Base-by-base conservation (phyloP, 768 basidiomycete genomes). In the Tulasnella sp. region DNA sequence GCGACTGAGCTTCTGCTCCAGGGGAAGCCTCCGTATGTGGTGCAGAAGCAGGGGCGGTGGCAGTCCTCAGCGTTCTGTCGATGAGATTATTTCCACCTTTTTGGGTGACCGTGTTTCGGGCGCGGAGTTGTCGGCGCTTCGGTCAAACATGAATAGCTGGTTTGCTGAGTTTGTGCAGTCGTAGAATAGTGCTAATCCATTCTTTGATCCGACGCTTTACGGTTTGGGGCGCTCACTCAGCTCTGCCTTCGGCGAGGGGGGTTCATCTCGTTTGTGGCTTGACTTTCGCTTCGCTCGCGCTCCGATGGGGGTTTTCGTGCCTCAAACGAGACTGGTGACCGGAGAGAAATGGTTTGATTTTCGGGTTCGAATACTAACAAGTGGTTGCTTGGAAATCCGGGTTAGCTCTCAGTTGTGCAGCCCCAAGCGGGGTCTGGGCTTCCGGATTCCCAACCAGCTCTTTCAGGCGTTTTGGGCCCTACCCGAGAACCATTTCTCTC, bases 11-110 rank as follows among this genome's bases (percentile, higher is more conserved):
- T 81, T 12, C 42, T 82, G 9, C 48, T 80, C 41, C 75, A 34
- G 1, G 79, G 83, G 8, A 58, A 78, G 16, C 54, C 77, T 4
- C 82, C 79, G 3, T 41, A 74, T 4, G 46, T 78, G 1, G 82
- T 83, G 2, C 74, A 79, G 54, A 34, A 54, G 46, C 77, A 76
- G n/a, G 83, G 82, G 11, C 58, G 83, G 3, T 83, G 83, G 82
- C 44, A 46, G 16, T 46, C 46, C 14, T 46, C 46, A 18, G 46
- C n/a, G 80, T 9, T 81, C 81, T 16, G 37, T 80, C 1, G 76
- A 80, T 16, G 50, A 76, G 11, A 64, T 80, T 12, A 77, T 80
- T 31, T 60, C 76, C 5, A 58, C 60, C 22, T 76, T 37, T 22
- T 20, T 80, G 31, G 18, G 64, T 14, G 34, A 69, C 12, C 64